Evolutionary conservation across 2,329 filamentous ascomycete genomes (phyloP), one percentile per base, ranked within the genome.

Genomic region (Diatrype stigma): DNA sequence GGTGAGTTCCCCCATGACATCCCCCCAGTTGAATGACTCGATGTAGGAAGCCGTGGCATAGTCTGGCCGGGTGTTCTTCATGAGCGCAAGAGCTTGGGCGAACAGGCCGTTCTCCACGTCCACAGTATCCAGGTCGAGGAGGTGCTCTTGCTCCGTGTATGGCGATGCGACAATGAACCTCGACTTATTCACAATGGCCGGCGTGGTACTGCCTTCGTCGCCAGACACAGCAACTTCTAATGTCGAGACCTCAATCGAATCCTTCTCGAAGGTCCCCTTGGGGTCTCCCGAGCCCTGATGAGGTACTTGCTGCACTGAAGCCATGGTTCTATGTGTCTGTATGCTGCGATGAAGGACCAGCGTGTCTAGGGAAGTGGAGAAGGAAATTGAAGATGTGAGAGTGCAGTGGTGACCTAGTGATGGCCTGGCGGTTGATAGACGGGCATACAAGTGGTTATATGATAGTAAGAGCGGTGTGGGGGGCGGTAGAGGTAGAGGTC

Each of bases 1-100:
- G 51, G 71, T 76, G 47, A 94, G 70, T 30, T 79, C 72, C 3
- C 72, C 69, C 11, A 94, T 73, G 14, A 90, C 77, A 40, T 80
- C 71, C 3, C 67, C 55, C 85, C 89, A 94, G 69, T 96, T 95
- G 73, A 96, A 92, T 0, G 84, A 84, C 2, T 85, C 79, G 3
- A 75, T 68, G 69, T 96, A 96, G 0, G 81, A 74, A 1, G 85
- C 84, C 1, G 84, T 91, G 51, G 90, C 89, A 70, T 95, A 96
- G 65, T 91, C 85, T 7, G 76, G 66, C 2, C 84, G 80, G 17
- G 83, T 72, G 35, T 82, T 81, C 52, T 74, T 75, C 57, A 96
- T 75, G 14, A 74, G 72, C 26, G 81, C 80, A 52, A 96, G 74
- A 1, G 90, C 87, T 53, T 82, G 78, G 5, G 90, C 86, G 49